Evolutionary conservation across 2,329 filamentous ascomycete genomes (phyloP).

Genomic region (Uncinocarpus reesii): DNA sequence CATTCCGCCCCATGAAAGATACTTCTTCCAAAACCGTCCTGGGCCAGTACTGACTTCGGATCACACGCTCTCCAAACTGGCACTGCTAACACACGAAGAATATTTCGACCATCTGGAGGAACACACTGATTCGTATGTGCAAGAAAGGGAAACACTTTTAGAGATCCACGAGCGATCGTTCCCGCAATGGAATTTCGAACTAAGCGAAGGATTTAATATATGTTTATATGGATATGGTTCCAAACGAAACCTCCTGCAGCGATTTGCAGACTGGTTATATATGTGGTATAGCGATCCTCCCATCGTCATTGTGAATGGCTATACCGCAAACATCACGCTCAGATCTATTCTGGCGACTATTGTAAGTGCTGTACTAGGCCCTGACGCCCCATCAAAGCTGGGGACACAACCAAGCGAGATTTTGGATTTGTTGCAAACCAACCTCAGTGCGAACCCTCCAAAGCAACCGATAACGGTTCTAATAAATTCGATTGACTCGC

Average conservation of each 20-base stretch:
- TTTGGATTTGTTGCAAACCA: conserved; percentile 53
- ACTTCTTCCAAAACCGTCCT: conserved; percentile 84
- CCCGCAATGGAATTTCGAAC: conserved; percentile 84
- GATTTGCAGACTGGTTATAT: conserved; percentile 64
- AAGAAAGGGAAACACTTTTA: conserved; percentile 61
- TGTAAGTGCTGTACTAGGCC: conserved; percentile 48
- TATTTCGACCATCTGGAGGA: conserved; percentile 63
- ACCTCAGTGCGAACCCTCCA: conserved; percentile 44
- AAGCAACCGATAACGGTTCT: conserved; percentile 52
- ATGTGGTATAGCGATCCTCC: conserved; percentile 27
- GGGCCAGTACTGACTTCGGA: conserved; percentile 75
- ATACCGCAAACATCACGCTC: conserved; percentile 42
- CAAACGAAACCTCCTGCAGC: conserved; percentile 63
- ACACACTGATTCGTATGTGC: conserved; percentile 57
- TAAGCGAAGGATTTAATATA: conserved; percentile 74
- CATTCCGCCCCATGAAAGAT: conserved; percentile 77
- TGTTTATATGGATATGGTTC: conserved; percentile 91
- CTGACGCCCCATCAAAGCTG: conserved; percentile 39
- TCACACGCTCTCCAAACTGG: conserved; percentile 65
- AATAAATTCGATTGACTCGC: conserved; percentile 78
- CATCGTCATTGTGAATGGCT: conserved; percentile 81
- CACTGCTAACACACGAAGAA: conserved; percentile 79
- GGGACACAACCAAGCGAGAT: conserved; percentile 59
- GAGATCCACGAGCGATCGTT: conserved; percentile 71
- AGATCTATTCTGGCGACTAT: conserved; percentile 48